Evolutionary conservation across 2,329 filamentous ascomycete species (phyloP).

Genomic region (Xylariaceae sp.): DNA sequence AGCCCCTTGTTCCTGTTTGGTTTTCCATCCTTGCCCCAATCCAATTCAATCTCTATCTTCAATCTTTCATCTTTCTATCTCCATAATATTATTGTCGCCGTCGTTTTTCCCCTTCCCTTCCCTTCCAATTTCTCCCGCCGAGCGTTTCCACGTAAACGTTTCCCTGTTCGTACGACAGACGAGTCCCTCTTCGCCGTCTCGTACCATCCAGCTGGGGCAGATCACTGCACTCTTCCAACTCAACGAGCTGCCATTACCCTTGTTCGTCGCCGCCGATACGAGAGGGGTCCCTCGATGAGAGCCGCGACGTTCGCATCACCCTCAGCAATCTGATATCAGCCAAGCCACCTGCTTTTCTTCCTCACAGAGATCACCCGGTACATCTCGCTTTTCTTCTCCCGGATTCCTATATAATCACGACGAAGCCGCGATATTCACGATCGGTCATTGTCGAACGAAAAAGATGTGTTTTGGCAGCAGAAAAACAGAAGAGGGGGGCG

Average conservation of each 20-base stretch:
- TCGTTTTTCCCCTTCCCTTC: not conserved
- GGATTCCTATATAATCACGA: not conserved
- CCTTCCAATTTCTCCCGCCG: conserved; percentile 1
- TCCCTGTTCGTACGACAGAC: conserved; percentile 10
- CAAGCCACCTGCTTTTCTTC: not conserved
- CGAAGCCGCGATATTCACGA: conserved; percentile 7
- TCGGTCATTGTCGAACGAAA: conserved; percentile 2
- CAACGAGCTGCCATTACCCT: not conserved
- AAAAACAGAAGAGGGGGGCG: conserved; percentile 45
- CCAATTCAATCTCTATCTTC: not conserved
- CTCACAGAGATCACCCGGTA: not conserved
- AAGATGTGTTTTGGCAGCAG: conserved; percentile 61
- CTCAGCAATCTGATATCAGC: conserved; percentile 5
- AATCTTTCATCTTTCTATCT: not conserved
- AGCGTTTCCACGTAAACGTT: not conserved
- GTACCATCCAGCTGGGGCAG: conserved; percentile 2
- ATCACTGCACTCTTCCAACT: not conserved
- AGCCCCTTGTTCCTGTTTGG: conserved; percentile 6
- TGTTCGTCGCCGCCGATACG: conserved; percentile 2
- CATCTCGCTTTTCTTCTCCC: not conserved
- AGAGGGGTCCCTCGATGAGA: not conserved
- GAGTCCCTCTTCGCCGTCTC: conserved; percentile 5
- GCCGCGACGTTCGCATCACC: not conserved
- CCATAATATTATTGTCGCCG: not conserved
- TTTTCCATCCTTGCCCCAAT: not conserved